Evolutionary conservation across 1,284 basidiomycete species (phyloP).

Genomic region (Hypsizygus ulmarius): DNA sequence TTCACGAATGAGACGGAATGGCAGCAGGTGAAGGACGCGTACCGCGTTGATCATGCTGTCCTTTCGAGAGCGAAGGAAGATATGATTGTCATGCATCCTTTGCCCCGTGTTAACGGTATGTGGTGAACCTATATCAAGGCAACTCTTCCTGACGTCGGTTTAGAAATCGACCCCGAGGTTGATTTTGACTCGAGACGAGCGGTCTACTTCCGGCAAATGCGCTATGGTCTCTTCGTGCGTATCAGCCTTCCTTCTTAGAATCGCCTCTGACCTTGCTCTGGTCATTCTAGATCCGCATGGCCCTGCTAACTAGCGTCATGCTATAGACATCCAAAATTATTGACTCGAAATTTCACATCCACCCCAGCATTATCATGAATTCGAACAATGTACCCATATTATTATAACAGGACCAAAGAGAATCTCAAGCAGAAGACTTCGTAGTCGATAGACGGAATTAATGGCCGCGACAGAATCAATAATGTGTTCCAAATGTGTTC

Average conservation of each 20-base stretch:
- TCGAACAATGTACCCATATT: no score
- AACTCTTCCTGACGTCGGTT: slow-evolving; percentile 2
- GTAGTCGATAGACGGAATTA: no score
- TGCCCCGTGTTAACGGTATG: slow-evolving; percentile 88
- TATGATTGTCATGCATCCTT: slow-evolving; percentile 98
- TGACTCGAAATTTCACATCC: neutral
- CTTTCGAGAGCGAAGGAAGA: slow-evolving; percentile 90
- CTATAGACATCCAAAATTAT: slow-evolving; percentile 23
- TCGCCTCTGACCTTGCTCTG: slow-evolving; percentile 4
- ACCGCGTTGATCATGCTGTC: slow-evolving; percentile 92
- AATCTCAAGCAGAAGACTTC: no score
- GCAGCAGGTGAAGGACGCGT: slow-evolving; percentile 90
- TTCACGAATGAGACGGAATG: slow-evolving; percentile 85
- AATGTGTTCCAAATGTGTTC: no score
- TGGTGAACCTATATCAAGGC: slow-evolving; percentile 10
- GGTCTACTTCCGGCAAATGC: slow-evolving; percentile 99
- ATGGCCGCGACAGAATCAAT: no score
- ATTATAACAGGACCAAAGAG: no score
- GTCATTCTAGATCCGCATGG: slow-evolving; percentile 41
- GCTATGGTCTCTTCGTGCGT: slow-evolving; percentile 90
- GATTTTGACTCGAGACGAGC: slow-evolving; percentile 95
- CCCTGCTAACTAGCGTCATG: slow-evolving; percentile 43
- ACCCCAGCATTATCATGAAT: no score
- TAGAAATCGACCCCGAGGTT: slow-evolving; percentile 97
- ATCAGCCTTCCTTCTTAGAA: neutral